Conservation (phyloP, 176 grass and related monocot genomes). For the Ensete ventricosum region DNA sequence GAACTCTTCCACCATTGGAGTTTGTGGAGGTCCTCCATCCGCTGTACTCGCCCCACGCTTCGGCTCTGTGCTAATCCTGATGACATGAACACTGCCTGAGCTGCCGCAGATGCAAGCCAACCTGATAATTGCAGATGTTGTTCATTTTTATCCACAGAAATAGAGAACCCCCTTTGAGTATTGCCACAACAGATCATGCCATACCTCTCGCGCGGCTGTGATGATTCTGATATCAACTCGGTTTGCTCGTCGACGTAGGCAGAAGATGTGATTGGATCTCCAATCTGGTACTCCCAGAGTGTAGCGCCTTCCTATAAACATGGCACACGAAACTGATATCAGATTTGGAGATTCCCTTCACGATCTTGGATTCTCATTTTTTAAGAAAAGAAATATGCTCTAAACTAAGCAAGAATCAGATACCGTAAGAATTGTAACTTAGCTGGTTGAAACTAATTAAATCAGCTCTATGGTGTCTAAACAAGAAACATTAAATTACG, state of each 20-base stretch:
- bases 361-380: too few relatives aligned
- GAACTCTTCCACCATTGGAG: constrained; percentile 33
- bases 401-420: too few relatives aligned
- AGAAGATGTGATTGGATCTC: constrained; percentile 74
- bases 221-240: constrained; percentile 33
- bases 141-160: not conserved
- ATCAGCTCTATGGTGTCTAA: too few relatives aligned
- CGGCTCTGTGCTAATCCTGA: constrained; percentile 41
- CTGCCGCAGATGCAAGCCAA: constrained; percentile 73
- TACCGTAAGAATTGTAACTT: too few relatives aligned
- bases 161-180: constrained; percentile 1
- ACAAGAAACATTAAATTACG: too few relatives aligned
- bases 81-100: constrained; percentile 64
- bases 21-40: constrained; percentile 4
- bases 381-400: too few relatives aligned
- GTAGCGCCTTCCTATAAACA: constrained; percentile 43
- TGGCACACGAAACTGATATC: not conserved
- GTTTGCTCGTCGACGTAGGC: constrained; percentile 61
- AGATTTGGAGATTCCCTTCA: too few relatives aligned
- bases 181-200: not conserved
- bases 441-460: too few relatives aligned
- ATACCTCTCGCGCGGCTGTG: constrained; percentile 48
- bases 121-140: constrained; percentile 16
- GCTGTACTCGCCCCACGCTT: constrained; percentile 19
- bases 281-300: constrained; percentile 54